Evolutionary conservation across 441 rosid species (phyloP), one percentile per base, ranked within the genome.

Genomic region (Macaranga tanarius): DNA sequence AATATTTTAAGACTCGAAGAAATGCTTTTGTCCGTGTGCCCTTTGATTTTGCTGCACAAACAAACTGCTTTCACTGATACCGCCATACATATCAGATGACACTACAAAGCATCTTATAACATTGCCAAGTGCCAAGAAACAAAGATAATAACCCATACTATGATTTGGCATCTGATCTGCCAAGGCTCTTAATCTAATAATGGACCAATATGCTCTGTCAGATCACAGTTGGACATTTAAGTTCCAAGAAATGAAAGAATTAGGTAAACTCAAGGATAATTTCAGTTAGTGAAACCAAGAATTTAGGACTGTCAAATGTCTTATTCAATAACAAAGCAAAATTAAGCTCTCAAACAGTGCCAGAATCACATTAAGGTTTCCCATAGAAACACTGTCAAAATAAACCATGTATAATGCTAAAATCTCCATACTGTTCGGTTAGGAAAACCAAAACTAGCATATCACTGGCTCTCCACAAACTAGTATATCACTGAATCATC

Each of bases 1-100:
- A 91, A 81, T 95, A 91, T 78, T 95, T 95, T 76, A 95, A 75
- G 23, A 95, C 99, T 67, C 99, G 90, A 76, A 95, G 97, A 86
- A 90, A 87, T 77, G 98, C 95, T 84, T 88, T 84, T 67, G 90
- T 83, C 48, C 86, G 76, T 62, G 84, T 86, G 47, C 84, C 92
- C 82, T 90, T 92, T 6, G 93, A 78, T 87, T 88, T 86, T 25
- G 86, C 97, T 93, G 96, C 84, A 85, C 45, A 67, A 71, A 76
- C 4, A 69, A 81, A 31, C 78, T 22, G 66, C 28, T 40, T 47
- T 65, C 60, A 74, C 7, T 62, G 47, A 67, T 22, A 31, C 40
- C 47, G 60, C 20, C 65, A 75, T 56, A 57, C 57, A 64, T 31
- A 65, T 20, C 23, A 22, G 7, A 68, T 57, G 50, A 7, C 60